Conservation (phyloP, 2,329 filamentous ascomycete species). For the Coniella lustricola region DNA sequence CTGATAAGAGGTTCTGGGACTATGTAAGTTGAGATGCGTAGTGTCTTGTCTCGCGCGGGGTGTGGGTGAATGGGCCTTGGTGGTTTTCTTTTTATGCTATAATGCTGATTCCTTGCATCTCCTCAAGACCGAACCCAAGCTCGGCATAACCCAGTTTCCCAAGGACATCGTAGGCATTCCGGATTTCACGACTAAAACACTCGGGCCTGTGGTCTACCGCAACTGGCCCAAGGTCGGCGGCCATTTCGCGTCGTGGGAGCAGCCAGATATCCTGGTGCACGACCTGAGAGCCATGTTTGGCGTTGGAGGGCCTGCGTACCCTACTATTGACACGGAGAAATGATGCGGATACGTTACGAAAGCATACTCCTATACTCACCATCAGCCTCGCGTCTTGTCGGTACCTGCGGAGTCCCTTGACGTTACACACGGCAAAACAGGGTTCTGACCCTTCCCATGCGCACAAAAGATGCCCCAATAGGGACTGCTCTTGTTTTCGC, state of each 20-base stretch:
- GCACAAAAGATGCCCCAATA: too few species aligned
- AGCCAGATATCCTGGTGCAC: constrained; percentile 44
- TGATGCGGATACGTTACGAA: background rate
- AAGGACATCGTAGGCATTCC: constrained; percentile 50
- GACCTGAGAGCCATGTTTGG: constrained; percentile 55
- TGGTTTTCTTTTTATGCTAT: too few species aligned
- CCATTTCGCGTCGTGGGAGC: constrained; percentile 56
- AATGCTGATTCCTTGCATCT: background rate
- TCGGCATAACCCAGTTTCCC: constrained; percentile 35
- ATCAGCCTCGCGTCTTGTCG: too few species aligned
- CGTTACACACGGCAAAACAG: too few species aligned
- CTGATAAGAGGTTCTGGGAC: constrained; percentile 2
- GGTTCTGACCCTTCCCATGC: too few species aligned
- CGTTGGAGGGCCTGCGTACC: constrained; percentile 33
- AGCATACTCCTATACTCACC: background rate
- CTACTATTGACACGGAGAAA: constrained; percentile 19
- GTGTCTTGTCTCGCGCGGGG: background rate
- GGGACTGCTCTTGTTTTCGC: too few species aligned
- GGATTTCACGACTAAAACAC: constrained; percentile 45
- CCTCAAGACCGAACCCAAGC: constrained; percentile 20
- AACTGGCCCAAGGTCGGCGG: constrained; percentile 42
- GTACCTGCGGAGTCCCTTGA: too few species aligned
- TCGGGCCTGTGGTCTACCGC: constrained; percentile 55
- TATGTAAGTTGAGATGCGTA: background rate
- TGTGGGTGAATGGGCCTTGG: too few species aligned